A percentile compares a stretch with the other conserved stretches of the same genome.
Conservation (phyloP, 768 basidiomycete species). For the Obba rivulosa region DNA sequence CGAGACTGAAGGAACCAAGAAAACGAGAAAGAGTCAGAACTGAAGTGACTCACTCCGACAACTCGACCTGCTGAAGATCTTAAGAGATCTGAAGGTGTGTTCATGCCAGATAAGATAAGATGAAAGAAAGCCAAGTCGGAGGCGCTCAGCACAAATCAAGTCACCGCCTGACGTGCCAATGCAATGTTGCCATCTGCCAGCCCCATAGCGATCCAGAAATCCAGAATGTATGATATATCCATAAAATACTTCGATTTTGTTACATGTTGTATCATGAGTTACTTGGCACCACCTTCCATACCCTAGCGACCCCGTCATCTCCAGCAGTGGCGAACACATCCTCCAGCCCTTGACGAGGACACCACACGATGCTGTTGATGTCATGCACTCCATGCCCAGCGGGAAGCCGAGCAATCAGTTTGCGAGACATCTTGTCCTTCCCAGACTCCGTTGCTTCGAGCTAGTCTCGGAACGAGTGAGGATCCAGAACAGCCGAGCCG, state of each 20-base stretch:
- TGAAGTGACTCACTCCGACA: not conserved
- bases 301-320: slow-evolving; percentile 75
- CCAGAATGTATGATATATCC: too few relatives aligned
- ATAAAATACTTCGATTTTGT: slow-evolving; percentile 6
- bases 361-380: slow-evolving; percentile 84
- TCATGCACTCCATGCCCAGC: slow-evolving; percentile 81
- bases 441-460: slow-evolving; percentile 2
- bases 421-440: slow-evolving; percentile 27
- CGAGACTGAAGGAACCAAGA: not conserved
- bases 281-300: slow-evolving; percentile 56
- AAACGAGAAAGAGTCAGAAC: not conserved
- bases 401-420: slow-evolving; percentile 50
- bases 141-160: too few relatives aligned
- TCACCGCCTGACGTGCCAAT: too few relatives aligned
- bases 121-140: too few relatives aligned
- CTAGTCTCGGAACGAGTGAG: slow-evolving; percentile 15
- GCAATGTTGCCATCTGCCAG: too few relatives aligned
- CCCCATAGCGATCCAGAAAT: too few relatives aligned
- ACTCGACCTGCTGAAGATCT: not conserved
- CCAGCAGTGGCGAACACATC: slow-evolving; percentile 76
- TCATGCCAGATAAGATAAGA: not conserved
- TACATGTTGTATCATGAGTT: not conserved
- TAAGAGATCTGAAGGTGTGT: slow-evolving; percentile 3
- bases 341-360: slow-evolving; percentile 56
- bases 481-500: not conserved